Base-by-base conservation (phyloP, 2,329 filamentous ascomycete genomes). In the Aaosphaeria arxii region DNA sequence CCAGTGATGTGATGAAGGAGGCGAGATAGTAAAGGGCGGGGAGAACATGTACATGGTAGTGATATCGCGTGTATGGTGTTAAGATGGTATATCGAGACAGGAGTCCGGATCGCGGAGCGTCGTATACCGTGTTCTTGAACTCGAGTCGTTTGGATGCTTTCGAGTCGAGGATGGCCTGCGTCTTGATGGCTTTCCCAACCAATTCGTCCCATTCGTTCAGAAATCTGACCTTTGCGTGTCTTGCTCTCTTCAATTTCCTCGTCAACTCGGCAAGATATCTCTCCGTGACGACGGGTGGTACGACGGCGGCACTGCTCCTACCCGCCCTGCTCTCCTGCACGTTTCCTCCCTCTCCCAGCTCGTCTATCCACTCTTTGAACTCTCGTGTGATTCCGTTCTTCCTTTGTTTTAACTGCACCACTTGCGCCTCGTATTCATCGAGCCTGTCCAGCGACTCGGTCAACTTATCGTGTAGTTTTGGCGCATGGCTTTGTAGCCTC, bases 301-400 rank as follows among this genome's bases (percentile, higher is more conserved):
- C 72, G 5, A 69, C 65, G 30, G 77, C 71, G 28, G 52, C 58
- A 29, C 55, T 53, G 1, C 57, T 53, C 5, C 52, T 62, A 36
- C 56, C 57, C 1, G 71, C 63, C 41, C 79, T 74, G 46, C 66
- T 74, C 56, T 92, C 89, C 2, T 85, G 82, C 5, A 89, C 70
- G 58, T 82, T 85, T 40, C 85, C 84, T 54, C 86, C 82, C 54
- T 97, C 92, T 3, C 84, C 85, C 31, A 99, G 75, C 64, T 99
- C 94, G 57, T 97, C 92, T 55, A 99, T 95, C 94, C 94, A 99
- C 58, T 96, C 91, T 57, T 86, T 83, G 62, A 91, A 94, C 39
- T 87, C 81, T 46, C 77, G 75, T 5, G 89, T 85, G 28, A 84
- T 88, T 11, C 88, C 89, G 3, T 83, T 86, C 74, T 96, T 96